Percentiles rank a stretch among this genome's conserved stretches.
Conservation (phyloP, 306 rosid genomes). For the Lagenaria siceraria region DNA sequence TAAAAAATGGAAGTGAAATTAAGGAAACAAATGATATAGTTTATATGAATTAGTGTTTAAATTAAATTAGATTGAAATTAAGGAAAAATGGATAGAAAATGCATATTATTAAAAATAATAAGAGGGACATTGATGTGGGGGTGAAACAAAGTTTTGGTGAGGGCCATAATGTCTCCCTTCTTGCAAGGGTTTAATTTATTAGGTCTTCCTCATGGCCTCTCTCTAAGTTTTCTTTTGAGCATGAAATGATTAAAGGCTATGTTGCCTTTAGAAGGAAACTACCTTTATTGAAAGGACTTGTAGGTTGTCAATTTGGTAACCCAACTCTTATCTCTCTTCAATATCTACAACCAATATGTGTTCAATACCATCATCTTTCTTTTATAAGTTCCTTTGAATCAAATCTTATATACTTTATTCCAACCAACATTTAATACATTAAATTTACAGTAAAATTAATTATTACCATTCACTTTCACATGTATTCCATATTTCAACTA, state of each 20-base stretch:
- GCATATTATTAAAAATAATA: not conserved
- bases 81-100: not conserved
- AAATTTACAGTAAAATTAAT: not conserved
- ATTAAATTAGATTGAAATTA: too few relatives aligned
- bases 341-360: not conserved
- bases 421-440: not conserved
- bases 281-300: constrained; percentile 28
- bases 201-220: not conserved
- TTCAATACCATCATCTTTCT: not conserved
- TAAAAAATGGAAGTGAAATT: too few relatives aligned
- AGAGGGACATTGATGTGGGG: not conserved
- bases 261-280: constrained; percentile 32
- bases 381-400: not conserved
- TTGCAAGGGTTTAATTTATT: not conserved
- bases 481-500: not conserved
- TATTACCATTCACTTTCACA: not conserved
- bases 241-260: constrained; percentile 29
- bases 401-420: not conserved
- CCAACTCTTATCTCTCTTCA: constrained; percentile 23
- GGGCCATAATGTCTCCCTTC: constrained; percentile 2
- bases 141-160: not conserved
- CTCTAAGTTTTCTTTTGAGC: not conserved
- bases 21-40: too few relatives aligned
- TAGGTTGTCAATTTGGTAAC: constrained; percentile 41
- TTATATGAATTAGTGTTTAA: too few relatives aligned